Conservation (phyloP, 192 early-diverging fungal genomes). For the Jimgerdemannia flammicorona region DNA sequence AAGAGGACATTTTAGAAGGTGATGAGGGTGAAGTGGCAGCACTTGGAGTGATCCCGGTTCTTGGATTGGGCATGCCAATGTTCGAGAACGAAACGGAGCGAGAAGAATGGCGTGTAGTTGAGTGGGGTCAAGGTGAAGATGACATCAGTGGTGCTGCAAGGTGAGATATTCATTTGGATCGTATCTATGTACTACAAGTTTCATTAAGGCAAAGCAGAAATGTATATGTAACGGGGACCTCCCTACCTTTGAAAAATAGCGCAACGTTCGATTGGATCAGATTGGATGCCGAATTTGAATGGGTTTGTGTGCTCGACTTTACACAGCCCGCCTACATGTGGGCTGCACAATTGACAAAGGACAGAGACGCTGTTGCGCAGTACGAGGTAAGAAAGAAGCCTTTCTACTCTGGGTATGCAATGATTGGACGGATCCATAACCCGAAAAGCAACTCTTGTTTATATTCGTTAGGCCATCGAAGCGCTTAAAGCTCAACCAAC, state of each 20-base stretch:
- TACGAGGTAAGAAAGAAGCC: conserved; percentile 52
- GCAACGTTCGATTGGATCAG: conserved; percentile 96
- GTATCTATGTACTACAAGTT: too few species aligned
- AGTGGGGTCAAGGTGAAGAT: conserved; percentile 81
- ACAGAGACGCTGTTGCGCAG: conserved; percentile 90
- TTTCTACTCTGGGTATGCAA: background rate
- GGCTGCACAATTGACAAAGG: conserved; percentile 86
- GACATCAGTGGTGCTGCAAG: conserved; percentile 45
- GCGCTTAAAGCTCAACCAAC: conserved; percentile 61
- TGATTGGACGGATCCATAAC: background rate
- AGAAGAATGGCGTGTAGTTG: conserved; percentile 67
- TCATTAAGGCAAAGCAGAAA: conserved; percentile 22
- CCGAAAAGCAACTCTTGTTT: too few species aligned
- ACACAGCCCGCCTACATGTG: conserved; percentile 95
- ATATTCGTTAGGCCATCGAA: conserved; percentile 52
- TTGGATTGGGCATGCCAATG: conserved; percentile 41
- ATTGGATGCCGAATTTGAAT: conserved; percentile 90
- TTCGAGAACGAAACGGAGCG: conserved; percentile 59
- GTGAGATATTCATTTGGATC: background rate
- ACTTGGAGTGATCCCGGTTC: conserved; percentile 37
- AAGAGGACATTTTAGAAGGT: conserved; percentile 59
- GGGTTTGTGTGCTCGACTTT: conserved; percentile 85
- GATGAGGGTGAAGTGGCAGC: conserved; percentile 61
- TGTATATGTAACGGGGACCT: background rate
- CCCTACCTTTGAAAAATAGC: conserved; percentile 13